Conservation (phyloP, 2,329 filamentous ascomycete species). For the Cladophialophora carrionii region DNA sequence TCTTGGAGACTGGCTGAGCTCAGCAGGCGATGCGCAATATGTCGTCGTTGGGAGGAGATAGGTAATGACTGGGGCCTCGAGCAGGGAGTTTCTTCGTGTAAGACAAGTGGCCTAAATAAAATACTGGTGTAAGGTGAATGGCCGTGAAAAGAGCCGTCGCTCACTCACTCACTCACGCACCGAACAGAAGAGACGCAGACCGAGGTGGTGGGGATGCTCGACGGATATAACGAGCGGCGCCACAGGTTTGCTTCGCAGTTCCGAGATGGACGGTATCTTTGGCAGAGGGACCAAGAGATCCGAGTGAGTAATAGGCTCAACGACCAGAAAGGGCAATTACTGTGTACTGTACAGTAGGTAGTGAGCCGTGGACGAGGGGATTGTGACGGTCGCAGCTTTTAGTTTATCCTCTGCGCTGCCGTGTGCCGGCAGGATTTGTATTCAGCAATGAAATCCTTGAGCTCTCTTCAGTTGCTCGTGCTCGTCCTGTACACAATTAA, state of each 20-base stretch:
- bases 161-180: not conserved
- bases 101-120: not conserved
- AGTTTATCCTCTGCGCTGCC: not conserved
- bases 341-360: not conserved
- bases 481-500: not conserved
- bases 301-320: conserved; percentile 6
- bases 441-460: too few relatives aligned
- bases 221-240: not conserved
- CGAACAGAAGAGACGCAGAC: not conserved
- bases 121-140: too few relatives aligned
- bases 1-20: conserved; percentile 13
- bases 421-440: too few relatives aligned
- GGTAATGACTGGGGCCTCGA: not conserved
- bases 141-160: not conserved
- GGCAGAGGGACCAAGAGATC: not conserved
- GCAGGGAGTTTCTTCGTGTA: not conserved
- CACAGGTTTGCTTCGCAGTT: conserved; percentile 3
- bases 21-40: not conserved
- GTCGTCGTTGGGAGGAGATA: not conserved
- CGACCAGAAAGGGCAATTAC: not conserved
- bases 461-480: not conserved
- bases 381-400: not conserved
- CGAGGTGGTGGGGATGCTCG: conserved; percentile 1
- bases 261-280: not conserved
- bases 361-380: not conserved